Evolutionary conservation across 148 eudicot genomes (phyloP), one percentile per base, ranked within the genome.

Genomic region (Diospyros kaki): DNA sequence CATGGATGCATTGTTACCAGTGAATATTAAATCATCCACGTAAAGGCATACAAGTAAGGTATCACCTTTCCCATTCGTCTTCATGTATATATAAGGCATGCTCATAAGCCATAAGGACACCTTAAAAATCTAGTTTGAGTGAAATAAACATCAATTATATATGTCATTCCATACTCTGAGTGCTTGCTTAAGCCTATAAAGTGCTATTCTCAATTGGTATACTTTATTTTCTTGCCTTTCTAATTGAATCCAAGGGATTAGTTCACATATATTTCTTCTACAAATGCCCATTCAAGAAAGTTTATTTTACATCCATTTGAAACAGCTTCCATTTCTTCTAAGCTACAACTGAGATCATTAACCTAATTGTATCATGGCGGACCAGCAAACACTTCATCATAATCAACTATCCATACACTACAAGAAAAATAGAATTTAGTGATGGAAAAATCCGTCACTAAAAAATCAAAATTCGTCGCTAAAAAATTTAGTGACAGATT

Each of bases 251-350:
- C 70, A 0, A 2, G 4, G 45, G 70, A 52, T 67, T 67, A 51
- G 41, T 67, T 18, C 2, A 67, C n/a, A 14, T 44, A 67, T 38
- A 67, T 39, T 17, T 44, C 10, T 17, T 69, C 56, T 2, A 48
- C 12, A 1, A 69, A 50, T 48, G 3, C 8, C 58, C 58, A 51
- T 69, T 69, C 28, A 7, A 51, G 43, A 69, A 69, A 6, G 41
- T 41, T 1, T 58, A 50, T 17, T 69, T 69, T 15, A 18, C 72
- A 69, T 69, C 58, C 72, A 69, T 69, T 69, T 58, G 61, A 58
- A 8, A 58, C 4, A 58, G 8, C 17, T 51, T 51, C 54, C 0
- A 51, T 5, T 10, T 5, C 10, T 51, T 51, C 5, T 51, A 10
- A 5, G 54, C 54, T 51, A 1, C 54, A 51, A 51, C 7, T 51